phyloP scores from a whole-genome alignment of 805 yeast species.

The Torulaspora indica region DNA sequence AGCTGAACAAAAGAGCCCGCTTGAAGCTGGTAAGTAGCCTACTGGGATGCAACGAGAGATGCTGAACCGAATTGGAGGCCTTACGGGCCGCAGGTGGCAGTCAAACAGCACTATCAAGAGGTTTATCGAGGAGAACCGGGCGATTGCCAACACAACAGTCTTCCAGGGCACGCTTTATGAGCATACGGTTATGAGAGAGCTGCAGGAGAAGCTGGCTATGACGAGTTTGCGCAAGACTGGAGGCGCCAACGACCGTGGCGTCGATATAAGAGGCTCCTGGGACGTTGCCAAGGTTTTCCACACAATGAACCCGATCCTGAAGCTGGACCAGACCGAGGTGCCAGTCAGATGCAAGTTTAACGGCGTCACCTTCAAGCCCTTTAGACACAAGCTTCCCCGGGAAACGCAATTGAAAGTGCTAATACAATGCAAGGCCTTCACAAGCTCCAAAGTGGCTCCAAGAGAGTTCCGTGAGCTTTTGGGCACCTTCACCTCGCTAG shows the following conservation, averaged over 20 bases:
- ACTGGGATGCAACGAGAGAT: background rate
- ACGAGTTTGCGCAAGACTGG: constrained; percentile 26
- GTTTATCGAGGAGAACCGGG: constrained; percentile 22
- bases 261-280: constrained; percentile 34
- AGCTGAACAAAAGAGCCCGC: background rate
- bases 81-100: constrained; percentile 7
- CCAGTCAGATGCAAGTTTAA: constrained; percentile 21
- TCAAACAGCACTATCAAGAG: constrained; percentile 18
- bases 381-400: constrained; percentile 13
- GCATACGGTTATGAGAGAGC: constrained; percentile 32
- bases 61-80: background rate
- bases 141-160: constrained; percentile 28
- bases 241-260: constrained; percentile 35
- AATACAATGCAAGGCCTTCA: constrained; percentile 35
- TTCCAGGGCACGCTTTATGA: constrained; percentile 36
- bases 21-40: background rate
- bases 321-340: constrained; percentile 7
- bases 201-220: constrained; percentile 27
- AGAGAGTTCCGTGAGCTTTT: constrained; percentile 33
- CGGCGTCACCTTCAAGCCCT: constrained; percentile 21
- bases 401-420: constrained; percentile 19
- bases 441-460: constrained; percentile 28
- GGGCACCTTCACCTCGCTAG: constrained; percentile 30
- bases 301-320: constrained; percentile 8
- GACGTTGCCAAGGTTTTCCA: constrained; percentile 17